A percentile compares a stretch with the other conserved stretches of the same genome.
These are phyloP conservation scores for Salisapilia sapeloensis DNA, from an alignment of 352 stramenopile species.

Conservation along the genomic window DNA sequence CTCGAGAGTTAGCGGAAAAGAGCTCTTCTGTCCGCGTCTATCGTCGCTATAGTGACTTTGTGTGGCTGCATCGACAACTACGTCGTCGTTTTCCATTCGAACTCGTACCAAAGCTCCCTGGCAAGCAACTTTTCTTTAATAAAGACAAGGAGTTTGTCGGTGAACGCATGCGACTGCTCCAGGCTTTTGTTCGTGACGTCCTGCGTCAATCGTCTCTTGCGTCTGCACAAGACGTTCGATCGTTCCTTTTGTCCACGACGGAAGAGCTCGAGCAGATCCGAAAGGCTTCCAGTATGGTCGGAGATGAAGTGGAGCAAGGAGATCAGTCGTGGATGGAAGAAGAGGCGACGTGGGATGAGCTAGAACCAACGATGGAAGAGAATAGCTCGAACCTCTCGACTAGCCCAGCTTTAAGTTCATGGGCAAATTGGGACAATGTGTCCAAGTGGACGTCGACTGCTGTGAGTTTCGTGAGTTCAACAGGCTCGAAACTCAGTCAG, in stretches of 20 bases:
- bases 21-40: conserved; percentile 73
- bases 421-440: conserved; percentile 54
- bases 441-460: conserved; percentile 54
- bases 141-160: conserved; percentile 76
- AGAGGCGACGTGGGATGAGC: no score
- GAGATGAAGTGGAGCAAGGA: conserved; percentile 21
- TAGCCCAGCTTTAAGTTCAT: conserved; percentile 20
- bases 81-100: conserved; percentile 52
- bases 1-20: conserved; percentile 48
- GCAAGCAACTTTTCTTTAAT: conserved; percentile 72
- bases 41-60: conserved; percentile 74
- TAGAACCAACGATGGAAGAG: conserved; percentile 4
- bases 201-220: conserved; percentile 48
- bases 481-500: conserved; percentile 30
- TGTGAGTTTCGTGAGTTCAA: conserved; percentile 61
- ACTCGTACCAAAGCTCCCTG: conserved; percentile 52
- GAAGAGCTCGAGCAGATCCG: conserved; percentile 64
- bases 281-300: conserved; percentile 15
- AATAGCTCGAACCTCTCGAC: conserved; percentile 4
- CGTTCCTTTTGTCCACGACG: conserved; percentile 61
- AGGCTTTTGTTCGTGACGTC: conserved; percentile 65
- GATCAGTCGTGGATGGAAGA: conserved; percentile 23
- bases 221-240: conserved; percentile 42
- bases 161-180: conserved; percentile 61
- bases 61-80: conserved; percentile 61